phyloP scores from a whole-genome alignment of 2,329 filamentous ascomycete genomes.

The Alternaria triticimaculans region DNA sequence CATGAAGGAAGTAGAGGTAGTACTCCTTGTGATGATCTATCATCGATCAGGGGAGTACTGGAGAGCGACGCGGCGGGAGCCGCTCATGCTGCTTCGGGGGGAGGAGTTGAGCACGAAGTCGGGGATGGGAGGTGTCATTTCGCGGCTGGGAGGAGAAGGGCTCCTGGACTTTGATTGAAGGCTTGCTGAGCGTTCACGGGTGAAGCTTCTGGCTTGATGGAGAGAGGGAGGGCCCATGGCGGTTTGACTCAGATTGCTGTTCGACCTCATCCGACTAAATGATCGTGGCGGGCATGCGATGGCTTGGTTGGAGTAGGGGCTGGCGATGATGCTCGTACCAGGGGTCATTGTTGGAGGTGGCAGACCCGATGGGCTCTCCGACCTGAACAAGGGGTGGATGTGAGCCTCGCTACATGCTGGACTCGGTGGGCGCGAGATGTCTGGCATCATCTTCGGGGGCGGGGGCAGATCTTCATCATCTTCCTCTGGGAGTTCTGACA shows the following conservation, averaged over 20 bases:
- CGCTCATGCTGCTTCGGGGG: slow-evolving; percentile 47
- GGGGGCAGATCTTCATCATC: slow-evolving; percentile 39
- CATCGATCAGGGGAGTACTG: slow-evolving; percentile 30
- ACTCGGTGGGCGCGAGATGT: slow-evolving; percentile 47
- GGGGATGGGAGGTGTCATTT: slow-evolving; percentile 52
- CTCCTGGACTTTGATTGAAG: slow-evolving; percentile 32
- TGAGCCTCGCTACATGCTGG: slow-evolving; percentile 65
- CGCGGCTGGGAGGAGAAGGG: slow-evolving; percentile 45
- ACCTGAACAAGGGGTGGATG: slow-evolving; percentile 80
- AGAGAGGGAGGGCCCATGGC: slow-evolving; percentile 25
- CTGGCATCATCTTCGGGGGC: slow-evolving; percentile 43
- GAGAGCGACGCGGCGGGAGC: slow-evolving; percentile 37
- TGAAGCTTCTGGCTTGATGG: slow-evolving; percentile 31
- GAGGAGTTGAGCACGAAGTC: slow-evolving; percentile 53
- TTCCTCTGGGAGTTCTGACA: slow-evolving; percentile 33
- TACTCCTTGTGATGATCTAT: slow-evolving; percentile 2
- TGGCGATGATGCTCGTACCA: slow-evolving; percentile 73
- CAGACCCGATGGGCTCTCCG: slow-evolving; percentile 65
- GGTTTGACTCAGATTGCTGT: slow-evolving; percentile 30
- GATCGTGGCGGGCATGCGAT: slow-evolving; percentile 53
- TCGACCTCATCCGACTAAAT: slow-evolving; percentile 48
- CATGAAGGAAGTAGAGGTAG: background rate
- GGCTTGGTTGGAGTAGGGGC: slow-evolving; percentile 71
- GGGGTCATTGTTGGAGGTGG: slow-evolving; percentile 70
- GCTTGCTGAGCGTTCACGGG: slow-evolving; percentile 31